Evolutionary conservation across 1,139 yeast species (phyloP), one percentile per base, ranked within the genome.

Genomic region (Sugiyamaella japonica): DNA sequence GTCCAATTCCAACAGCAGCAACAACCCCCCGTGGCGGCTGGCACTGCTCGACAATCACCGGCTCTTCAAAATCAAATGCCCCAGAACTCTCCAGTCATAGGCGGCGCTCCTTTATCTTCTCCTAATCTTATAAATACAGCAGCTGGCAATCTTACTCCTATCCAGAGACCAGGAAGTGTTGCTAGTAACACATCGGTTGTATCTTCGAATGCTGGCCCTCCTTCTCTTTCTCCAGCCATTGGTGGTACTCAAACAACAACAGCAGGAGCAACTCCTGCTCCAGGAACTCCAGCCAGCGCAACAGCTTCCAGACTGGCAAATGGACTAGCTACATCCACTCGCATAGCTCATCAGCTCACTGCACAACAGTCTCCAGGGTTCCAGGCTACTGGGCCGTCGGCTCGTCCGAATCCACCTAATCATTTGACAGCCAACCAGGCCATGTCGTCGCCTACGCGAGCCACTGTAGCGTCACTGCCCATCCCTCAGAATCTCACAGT

Each of bases 401-500:
- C 70, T 2, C 60, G 67, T 9, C 70, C 70, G 16, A 66, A 58
- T 52, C 56, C 56, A 17, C 71, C 63, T 37, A 58, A 52, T 31
- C 63, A 58, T 15, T 47, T 60, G 6, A 52, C 62, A 7, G 55
- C 61, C n/a, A 50, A 49, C 15, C 55, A 60, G n/a, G 64, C 61
- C 40, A 64, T 65, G 34, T 57, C 64, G 34, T 59, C 69, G 16
- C 68, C 70, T 7, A 58, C 66, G 28, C 87, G 84, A 10, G 87
- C 93, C 1, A 56, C 61, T 13, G 59, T 68, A 7, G 60, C 63
- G 7, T 79, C 87, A 4, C 76, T 88, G 54, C 89, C 93, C 1
- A 84, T 90, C 40, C 84, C 96, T 1, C 79, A 78, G 48, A 82
- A 80, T 20, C 75, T 91, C 41, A 81, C 84, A 47, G 84, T 89